phyloP scores from a whole-genome alignment of 495 filamentous ascomycete genomes.

The Penicillium psychrofluorescens region DNA sequence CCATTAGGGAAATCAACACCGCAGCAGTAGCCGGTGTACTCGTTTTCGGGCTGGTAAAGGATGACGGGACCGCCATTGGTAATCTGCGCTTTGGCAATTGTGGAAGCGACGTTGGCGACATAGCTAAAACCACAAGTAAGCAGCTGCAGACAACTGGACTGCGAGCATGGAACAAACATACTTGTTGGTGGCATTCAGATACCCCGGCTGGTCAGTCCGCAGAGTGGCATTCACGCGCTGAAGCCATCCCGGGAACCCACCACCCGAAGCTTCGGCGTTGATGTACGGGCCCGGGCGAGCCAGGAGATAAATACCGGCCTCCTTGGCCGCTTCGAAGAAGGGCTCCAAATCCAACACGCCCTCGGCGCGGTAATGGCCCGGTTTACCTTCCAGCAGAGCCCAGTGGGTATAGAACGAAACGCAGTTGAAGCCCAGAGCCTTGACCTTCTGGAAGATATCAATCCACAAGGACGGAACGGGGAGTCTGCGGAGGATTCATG shows the following conservation, averaged over 20 bases:
- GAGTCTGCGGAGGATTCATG: conserved; percentile 34
- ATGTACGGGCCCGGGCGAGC: conserved; percentile 65
- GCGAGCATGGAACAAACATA: conserved; percentile 7
- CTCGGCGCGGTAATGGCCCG: conserved; percentile 57
- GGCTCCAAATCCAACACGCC: conserved; percentile 62
- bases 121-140: conserved; percentile 18
- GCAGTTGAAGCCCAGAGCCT: conserved; percentile 67
- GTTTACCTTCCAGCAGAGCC: conserved; percentile 73
- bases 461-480: conserved; percentile 66
- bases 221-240: conserved; percentile 56
- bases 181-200: conserved; percentile 59
- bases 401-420: conserved; percentile 72
- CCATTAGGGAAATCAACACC: conserved; percentile 46
- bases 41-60: conserved; percentile 73
- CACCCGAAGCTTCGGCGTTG: conserved; percentile 59
- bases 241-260: conserved; percentile 59
- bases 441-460: conserved; percentile 75
- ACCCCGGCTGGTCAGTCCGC: conserved; percentile 52
- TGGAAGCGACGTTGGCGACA: conserved; percentile 40
- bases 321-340: conserved; percentile 63
- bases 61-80: conserved; percentile 75
- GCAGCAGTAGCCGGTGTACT: conserved; percentile 49
- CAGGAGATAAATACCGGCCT: conserved; percentile 67
- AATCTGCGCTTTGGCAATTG: conserved; percentile 68
- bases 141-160: background rate